Conservation (phyloP, 1,139 yeast species). For the Yamadazyma dushanensis region DNA sequence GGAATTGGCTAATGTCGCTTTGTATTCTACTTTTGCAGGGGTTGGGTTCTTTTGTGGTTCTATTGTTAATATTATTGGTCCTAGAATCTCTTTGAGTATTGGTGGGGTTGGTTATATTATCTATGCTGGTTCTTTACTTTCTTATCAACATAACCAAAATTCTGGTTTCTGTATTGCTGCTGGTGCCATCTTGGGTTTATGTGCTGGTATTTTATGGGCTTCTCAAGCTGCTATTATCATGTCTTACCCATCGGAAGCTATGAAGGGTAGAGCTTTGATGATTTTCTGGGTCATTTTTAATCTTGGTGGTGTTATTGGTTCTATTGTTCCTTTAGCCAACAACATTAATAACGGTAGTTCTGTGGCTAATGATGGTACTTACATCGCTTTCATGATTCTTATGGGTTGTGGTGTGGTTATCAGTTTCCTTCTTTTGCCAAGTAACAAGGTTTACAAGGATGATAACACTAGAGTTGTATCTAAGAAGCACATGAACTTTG, state of each 20-base stretch:
- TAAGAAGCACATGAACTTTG: constrained; percentile 44
- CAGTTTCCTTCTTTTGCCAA: constrained; percentile 53
- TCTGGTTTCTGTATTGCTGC: constrained; percentile 37
- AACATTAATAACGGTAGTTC: constrained; percentile 40
- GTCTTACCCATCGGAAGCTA: constrained; percentile 58
- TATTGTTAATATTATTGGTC: constrained; percentile 54
- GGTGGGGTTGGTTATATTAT: constrained; percentile 61
- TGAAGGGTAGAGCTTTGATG: constrained; percentile 56
- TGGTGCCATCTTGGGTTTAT: constrained; percentile 60
- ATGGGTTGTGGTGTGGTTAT: constrained; percentile 13
- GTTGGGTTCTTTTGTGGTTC: constrained; percentile 64
- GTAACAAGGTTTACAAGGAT: constrained; percentile 47
- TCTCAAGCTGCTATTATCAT: constrained; percentile 62
- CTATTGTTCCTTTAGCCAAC: constrained; percentile 56
- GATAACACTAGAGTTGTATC: constrained; percentile 41
- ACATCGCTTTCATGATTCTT: constrained; percentile 54
- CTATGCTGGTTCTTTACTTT: constrained; percentile 55
- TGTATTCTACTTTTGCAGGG: constrained; percentile 57
- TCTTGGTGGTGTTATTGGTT: constrained; percentile 63
- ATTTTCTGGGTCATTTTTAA: constrained; percentile 65
- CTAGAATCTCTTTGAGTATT: constrained; percentile 46
- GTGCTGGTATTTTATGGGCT: constrained; percentile 61
- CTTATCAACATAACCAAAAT: constrained; percentile 8
- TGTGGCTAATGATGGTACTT: constrained; percentile 54
- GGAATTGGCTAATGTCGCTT: constrained; percentile 46